Percentiles rank a stretch among this genome's conserved stretches.
These are phyloP conservation scores for Malus fusca DNA, from an alignment of 306 rosid genomes.

Conservation along the genomic window DNA sequence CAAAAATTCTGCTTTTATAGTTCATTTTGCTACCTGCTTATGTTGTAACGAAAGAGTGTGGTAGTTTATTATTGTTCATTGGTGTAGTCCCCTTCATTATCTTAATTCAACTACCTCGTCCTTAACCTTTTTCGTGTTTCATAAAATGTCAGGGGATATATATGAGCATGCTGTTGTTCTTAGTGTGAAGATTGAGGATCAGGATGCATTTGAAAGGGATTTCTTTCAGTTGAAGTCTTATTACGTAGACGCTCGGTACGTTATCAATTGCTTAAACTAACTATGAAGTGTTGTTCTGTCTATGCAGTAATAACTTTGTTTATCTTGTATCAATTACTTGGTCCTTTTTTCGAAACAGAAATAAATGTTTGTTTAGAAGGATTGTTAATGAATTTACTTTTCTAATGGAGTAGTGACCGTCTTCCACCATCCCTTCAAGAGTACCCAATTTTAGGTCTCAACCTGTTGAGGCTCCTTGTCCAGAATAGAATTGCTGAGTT, in stretches of 20 bases:
- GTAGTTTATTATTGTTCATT: background rate
- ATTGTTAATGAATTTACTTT: slow-evolving; percentile 5
- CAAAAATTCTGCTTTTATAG: background rate
- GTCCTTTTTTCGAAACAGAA: background rate
- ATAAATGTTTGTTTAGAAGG: background rate
- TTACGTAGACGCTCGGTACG: slow-evolving; percentile 85
- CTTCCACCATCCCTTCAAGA: slow-evolving; percentile 85
- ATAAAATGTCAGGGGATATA: slow-evolving; percentile 68
- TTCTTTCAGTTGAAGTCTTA: slow-evolving; percentile 94
- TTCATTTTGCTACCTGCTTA: background rate
- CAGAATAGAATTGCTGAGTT: slow-evolving; percentile 98
- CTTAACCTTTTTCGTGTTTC: background rate
- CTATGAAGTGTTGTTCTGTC: background rate
- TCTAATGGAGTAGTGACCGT: slow-evolving; percentile 50
- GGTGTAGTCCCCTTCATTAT: background rate
- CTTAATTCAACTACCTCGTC: background rate
- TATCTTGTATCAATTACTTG: background rate
- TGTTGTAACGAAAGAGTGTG: background rate
- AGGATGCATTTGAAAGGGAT: slow-evolving; percentile 94
- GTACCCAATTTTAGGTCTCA: slow-evolving; percentile 92
- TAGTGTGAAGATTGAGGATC: slow-evolving; percentile 85
- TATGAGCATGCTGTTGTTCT: slow-evolving; percentile 93
- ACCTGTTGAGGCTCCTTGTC: slow-evolving; percentile 88
- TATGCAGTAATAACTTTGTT: background rate
- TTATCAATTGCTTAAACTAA: background rate